phyloP scores from a whole-genome alignment of 1,139 yeast species.

The Yamadazyma dendronema region DNA sequence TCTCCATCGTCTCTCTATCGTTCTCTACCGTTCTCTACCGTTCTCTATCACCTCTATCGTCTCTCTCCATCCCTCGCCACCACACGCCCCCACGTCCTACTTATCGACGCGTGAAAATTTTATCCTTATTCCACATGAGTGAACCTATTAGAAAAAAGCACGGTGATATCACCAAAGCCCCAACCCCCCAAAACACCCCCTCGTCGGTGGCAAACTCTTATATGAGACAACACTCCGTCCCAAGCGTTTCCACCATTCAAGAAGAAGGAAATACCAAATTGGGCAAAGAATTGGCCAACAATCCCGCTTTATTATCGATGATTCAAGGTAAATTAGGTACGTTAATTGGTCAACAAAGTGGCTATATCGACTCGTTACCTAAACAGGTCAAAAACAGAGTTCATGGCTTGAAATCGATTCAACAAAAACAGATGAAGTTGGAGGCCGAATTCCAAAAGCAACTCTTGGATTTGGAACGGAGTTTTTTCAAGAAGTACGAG shows the following conservation, averaged over 20 bases:
- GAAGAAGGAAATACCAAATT: slow-evolving; percentile 47
- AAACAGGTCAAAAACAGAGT: slow-evolving; percentile 72
- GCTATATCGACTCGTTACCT: slow-evolving; percentile 82
- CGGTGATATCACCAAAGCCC: slow-evolving; percentile 87
- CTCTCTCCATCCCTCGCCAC: neutral
- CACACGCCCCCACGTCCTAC: neutral
- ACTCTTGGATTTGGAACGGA: slow-evolving; percentile 81
- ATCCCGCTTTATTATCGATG: slow-evolving; percentile 78
- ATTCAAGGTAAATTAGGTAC: slow-evolving; percentile 88
- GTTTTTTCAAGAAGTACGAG: slow-evolving; percentile 67
- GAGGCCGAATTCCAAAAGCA: slow-evolving; percentile 93
- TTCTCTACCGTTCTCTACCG: too few species aligned
- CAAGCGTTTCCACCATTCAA: slow-evolving; percentile 72
- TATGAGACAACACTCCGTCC: slow-evolving; percentile 60
- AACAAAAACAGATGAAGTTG: slow-evolving; percentile 73
- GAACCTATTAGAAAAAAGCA: slow-evolving; percentile 68
- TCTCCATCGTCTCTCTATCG: too few species aligned
- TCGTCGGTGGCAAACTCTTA: slow-evolving; percentile 81
- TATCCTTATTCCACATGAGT: slow-evolving; percentile 39
- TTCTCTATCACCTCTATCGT: too few species aligned
- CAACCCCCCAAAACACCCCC: slow-evolving; percentile 99
- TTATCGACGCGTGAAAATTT: slow-evolving; percentile 3
- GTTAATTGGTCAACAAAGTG: slow-evolving; percentile 83
- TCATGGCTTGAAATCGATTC: slow-evolving; percentile 80
- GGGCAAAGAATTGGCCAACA: slow-evolving; percentile 55